Evolutionary conservation across 179 eudicot species (phyloP), one percentile per base, ranked within the genome.

Genomic region (Kewa caespitosa): DNA sequence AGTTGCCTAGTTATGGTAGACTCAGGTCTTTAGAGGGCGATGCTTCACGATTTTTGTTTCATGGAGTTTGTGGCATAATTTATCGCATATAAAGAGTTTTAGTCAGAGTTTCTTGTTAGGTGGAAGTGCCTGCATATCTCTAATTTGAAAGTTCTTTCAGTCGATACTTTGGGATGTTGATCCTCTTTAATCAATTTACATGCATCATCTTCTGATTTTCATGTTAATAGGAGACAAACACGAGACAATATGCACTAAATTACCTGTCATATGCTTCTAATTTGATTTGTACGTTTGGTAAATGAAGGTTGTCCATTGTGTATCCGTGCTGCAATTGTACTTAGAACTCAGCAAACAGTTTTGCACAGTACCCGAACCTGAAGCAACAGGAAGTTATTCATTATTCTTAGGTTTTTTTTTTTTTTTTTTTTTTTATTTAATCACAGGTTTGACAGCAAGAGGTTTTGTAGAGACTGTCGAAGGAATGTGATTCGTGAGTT

Each of bases 401-500:
- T 57, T 59, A 34, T 65, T 48, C 48, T 46, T 15, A 38, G 28
- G 80, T 60, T 57, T 33, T 65, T 50, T 20, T 13, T 82, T 67
- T 73, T 69, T 69, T 80, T n/a, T n/a, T 60, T 57, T 33, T 65
- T 50, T 20, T 13, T 82, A 64, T 73, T 69, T 69, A 79, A 63
- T 81, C 54, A 67, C 94, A 96, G 99, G 89, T 96, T 96, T 80
- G 99, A 96, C 73, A 91, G 92, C 94, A 96, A 96, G 85, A 89
- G 97, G 75, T 96, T 96, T 74, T 96, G 99, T 74, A 84, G 98
- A 90, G 98, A 96, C 80, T 96, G 99, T 83, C 81, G 99, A 77
- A 91, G 94, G 84, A 93, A 96, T 85, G 99, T 96, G 52, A 93
- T 96, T 64, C 94, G 97, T 36, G 99, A 93, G 82, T 96, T 93